These are phyloP conservation scores for Saccharomyces hybrid DNA, from an alignment of 1,139 yeast genomes.

Conservation along the genomic window DNA sequence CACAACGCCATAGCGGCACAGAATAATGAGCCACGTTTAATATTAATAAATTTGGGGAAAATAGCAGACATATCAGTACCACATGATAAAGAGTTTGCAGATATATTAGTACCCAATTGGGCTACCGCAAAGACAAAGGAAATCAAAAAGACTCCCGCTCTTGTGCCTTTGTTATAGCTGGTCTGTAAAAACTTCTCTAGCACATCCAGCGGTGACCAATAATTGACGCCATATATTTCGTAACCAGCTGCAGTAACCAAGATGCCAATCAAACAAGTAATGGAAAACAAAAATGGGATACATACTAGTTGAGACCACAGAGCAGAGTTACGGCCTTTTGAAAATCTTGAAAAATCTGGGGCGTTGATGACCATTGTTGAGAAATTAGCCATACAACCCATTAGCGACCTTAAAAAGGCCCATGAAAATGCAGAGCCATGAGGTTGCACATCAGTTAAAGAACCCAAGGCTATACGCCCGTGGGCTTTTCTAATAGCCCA, in stretches of 20 bases:
- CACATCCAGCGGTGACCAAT: constrained; percentile 84
- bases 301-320: constrained; percentile 50
- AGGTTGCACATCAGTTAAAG: constrained; percentile 19
- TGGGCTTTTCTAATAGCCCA: constrained; percentile 62
- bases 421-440: constrained; percentile 37
- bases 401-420: constrained; percentile 72
- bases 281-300: constrained; percentile 68
- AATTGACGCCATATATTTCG: constrained; percentile 56
- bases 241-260: constrained; percentile 78
- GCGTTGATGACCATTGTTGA: constrained; percentile 82
- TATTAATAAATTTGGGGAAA: constrained; percentile 69
- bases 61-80: constrained; percentile 89
- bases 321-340: constrained; percentile 46
- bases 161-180: constrained; percentile 54
- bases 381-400: constrained; percentile 77
- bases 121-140: constrained; percentile 74
- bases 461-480: constrained; percentile 26
- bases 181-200: constrained; percentile 56
- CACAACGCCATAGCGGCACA: constrained; percentile 73
- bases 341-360: constrained; percentile 84
- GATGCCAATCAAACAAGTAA: constrained; percentile 81
- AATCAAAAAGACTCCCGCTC: constrained; percentile 83
- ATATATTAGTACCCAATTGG: constrained; percentile 84
- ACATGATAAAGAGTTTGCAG: constrained; percentile 82
- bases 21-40: constrained; percentile 72